These are phyloP conservation scores for Phyllosticta paracitricarpa DNA, from an alignment of 2,329 filamentous ascomycete species.

Conservation along the genomic window DNA sequence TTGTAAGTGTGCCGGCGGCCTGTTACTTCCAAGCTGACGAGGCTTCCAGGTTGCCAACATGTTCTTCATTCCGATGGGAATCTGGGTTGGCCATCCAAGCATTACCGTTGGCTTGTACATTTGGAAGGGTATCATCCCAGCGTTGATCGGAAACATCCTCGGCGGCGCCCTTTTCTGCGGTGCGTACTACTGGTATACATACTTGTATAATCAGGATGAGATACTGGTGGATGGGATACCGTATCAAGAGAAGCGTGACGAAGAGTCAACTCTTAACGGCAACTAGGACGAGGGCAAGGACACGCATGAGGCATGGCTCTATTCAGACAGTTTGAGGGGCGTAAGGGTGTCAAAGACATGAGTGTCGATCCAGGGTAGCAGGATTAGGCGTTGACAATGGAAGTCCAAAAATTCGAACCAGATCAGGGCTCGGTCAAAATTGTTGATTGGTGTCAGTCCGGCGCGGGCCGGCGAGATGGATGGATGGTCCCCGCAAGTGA, in stretches of 20 bases:
- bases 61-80: conserved; percentile 21
- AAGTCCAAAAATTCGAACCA: not conserved
- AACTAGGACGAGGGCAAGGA: not conserved
- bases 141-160: conserved; percentile 17
- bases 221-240: conserved; percentile 4
- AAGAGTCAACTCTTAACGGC: not conserved
- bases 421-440: not conserved
- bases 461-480: too few relatives aligned
- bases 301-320: not conserved
- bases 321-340: not conserved
- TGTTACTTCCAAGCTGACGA: not conserved
- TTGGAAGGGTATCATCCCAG: conserved; percentile 21
- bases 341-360: not conserved
- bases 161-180: conserved; percentile 12
- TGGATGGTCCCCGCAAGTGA: not conserved
- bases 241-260: not conserved
- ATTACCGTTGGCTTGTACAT: conserved; percentile 20
- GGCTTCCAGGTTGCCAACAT: conserved; percentile 17
- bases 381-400: not conserved
- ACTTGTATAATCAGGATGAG: conserved; percentile 3
- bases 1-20: conserved; percentile 1
- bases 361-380: not conserved
- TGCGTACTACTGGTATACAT: conserved; percentile 8
- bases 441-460: not conserved
- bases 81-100: conserved; percentile 15